phyloP scores from a whole-genome alignment of 2,329 filamentous ascomycete genomes.

The Aspergillus sp. region DNA sequence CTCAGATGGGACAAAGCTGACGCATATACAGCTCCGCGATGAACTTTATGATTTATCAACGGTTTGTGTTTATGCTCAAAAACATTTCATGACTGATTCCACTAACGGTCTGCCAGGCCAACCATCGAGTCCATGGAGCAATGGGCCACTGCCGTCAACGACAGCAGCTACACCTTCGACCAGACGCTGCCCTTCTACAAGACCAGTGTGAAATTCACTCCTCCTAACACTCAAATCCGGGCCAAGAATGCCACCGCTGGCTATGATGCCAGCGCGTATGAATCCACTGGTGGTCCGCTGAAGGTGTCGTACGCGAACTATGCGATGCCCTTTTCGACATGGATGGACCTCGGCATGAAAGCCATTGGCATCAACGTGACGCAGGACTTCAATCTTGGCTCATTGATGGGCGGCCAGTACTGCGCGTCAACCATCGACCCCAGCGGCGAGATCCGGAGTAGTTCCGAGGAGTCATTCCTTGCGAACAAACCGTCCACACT shows the following conservation, averaged over 20 bases:
- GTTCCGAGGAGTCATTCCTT: slow-evolving; percentile 41
- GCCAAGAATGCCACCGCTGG: slow-evolving; percentile 23
- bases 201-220: slow-evolving; percentile 30
- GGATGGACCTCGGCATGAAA: slow-evolving; percentile 42
- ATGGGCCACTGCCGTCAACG: slow-evolving; percentile 27
- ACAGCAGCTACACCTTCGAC: slow-evolving; percentile 30
- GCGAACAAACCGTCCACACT: slow-evolving; percentile 33
- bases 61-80: slow-evolving; percentile 12
- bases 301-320: slow-evolving; percentile 47
- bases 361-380: slow-evolving; percentile 43
- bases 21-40: slow-evolving; percentile 18
- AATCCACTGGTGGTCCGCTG: slow-evolving; percentile 34
- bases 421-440: slow-evolving; percentile 37
- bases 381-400: slow-evolving; percentile 46
- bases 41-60: slow-evolving; percentile 30
- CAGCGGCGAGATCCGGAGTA: slow-evolving; percentile 27
- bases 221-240: slow-evolving; percentile 18
- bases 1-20: not conserved
- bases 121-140: slow-evolving; percentile 19
- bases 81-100: not conserved
- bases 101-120: slow-evolving; percentile 2
- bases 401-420: slow-evolving; percentile 43
- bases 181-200: slow-evolving; percentile 30
- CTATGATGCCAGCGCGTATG: slow-evolving; percentile 24
- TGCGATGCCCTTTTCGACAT: slow-evolving; percentile 42